Evolutionary conservation across 176 grass and related monocot genomes (phyloP).

Genomic region (Guadua angustifolia): DNA sequence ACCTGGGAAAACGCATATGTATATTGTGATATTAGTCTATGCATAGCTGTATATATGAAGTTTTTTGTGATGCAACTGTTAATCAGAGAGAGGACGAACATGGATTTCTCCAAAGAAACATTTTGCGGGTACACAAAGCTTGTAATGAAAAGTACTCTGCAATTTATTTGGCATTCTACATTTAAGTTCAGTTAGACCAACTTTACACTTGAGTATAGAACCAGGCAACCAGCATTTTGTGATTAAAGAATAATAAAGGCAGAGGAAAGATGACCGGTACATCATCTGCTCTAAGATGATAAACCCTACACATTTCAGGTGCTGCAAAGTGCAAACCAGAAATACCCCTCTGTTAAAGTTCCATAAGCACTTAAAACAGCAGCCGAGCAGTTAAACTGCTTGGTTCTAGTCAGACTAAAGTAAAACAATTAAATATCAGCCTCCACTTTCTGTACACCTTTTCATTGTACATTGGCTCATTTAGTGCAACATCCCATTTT

Average conservation of each 20-base stretch:
- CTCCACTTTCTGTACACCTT: background rate
- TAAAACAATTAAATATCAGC: background rate
- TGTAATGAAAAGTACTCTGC: background rate
- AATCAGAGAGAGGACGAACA: conserved; percentile 28
- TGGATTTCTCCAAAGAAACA: conserved; percentile 24
- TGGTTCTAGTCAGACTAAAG: conserved; percentile 8
- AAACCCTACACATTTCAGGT: conserved; percentile 16
- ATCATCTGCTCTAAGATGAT: conserved; percentile 32
- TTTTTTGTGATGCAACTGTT: background rate
- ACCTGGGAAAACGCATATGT: conserved; percentile 57
- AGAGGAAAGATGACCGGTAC: background rate
- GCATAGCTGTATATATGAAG: conserved; percentile 9
- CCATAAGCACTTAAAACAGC: background rate
- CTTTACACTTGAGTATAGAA: background rate
- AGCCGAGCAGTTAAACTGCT: background rate
- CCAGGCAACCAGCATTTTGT: background rate
- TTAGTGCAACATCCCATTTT: conserved; percentile 14
- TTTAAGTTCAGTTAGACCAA: conserved; percentile 7
- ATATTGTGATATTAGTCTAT: conserved; percentile 25
- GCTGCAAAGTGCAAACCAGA: conserved; percentile 3
- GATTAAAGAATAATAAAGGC: conserved; percentile 27
- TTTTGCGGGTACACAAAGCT: background rate
- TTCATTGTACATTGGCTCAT: conserved; percentile 1
- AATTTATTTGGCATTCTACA: background rate
- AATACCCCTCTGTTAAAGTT: conserved; percentile 7